Percentiles rank a stretch among this genome's conserved stretches.
phyloP scores from a whole-genome alignment of 345 rosid species.

The Hibiscus syriacus region DNA sequence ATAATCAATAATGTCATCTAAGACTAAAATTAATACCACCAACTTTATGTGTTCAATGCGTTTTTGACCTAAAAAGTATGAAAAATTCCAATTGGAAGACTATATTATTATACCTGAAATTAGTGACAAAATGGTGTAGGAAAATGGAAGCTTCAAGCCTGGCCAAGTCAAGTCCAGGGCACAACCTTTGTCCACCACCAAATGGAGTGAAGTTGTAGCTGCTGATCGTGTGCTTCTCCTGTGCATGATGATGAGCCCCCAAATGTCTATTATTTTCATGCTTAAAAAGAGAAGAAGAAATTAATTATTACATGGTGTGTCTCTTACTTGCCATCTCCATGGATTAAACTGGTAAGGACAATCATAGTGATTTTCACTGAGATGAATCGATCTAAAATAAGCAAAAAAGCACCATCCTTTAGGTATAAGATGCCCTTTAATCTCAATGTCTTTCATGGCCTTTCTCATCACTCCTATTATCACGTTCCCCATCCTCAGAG shows the following conservation, averaged over 20 bases:
- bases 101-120: slow-evolving; percentile 83
- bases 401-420: slow-evolving; percentile 90
- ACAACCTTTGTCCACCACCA: slow-evolving; percentile 94
- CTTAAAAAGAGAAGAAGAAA: not conserved
- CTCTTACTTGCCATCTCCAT: slow-evolving; percentile 94
- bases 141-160: slow-evolving; percentile 92
- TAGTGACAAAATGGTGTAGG: slow-evolving; percentile 78
- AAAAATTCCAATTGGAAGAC: no score
- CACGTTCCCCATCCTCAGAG: slow-evolving; percentile 81
- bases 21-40: not conserved
- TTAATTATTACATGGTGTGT: not conserved
- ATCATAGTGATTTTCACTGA: slow-evolving; percentile 68
- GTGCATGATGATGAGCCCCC: slow-evolving; percentile 13
- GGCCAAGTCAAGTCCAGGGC: slow-evolving; percentile 91
- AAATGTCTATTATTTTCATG: not conserved
- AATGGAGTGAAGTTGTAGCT: slow-evolving; percentile 71
- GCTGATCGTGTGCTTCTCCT: slow-evolving; percentile 56
- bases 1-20: no score
- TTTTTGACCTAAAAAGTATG: not conserved
- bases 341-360: slow-evolving; percentile 83
- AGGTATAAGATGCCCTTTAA: slow-evolving; percentile 82
- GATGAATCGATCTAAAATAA: slow-evolving; percentile 89
- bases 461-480: slow-evolving; percentile 88
- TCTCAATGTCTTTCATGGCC: slow-evolving; percentile 71
- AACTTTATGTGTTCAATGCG: not conserved